Evolutionary conservation across 1,284 basidiomycete genomes (phyloP), one percentile per base, ranked within the genome.

Genomic region (Apiotrichum gamsii): DNA sequence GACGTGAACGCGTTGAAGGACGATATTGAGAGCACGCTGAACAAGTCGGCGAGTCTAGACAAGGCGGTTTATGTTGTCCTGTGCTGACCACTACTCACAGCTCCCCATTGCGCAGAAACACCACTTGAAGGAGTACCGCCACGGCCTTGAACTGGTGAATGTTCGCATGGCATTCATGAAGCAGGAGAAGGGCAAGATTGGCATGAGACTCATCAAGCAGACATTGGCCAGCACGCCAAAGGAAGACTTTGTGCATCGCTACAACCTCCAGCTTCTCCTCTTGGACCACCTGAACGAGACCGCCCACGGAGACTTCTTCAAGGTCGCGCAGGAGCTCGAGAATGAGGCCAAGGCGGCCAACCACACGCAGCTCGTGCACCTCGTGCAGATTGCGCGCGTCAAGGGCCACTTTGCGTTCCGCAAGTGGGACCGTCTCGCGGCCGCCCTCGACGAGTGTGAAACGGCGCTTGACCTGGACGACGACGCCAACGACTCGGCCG

Each of bases 371-470:
- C 40, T 67, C 1, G 46, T 60, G 3, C 60, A 61, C 19, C 38
- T 65, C 8, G 51, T 56, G 8, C 37, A 40, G n/a, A 40, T 68
- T 6, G 50, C 57, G 3, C 60, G 56, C 8, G 29, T 61, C 29
- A 42, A 58, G 1, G 55, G 53, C 1, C 40, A 58, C 23, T 65
- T 65, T 42, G 46, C 42, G 3, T 55, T 59, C 19, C 61, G 66
- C 2, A 55, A 54, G 30, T 70, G 68, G 68, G 60, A 65, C 38
- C 42, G 49, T 14, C 52, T 66, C 1, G 45, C 51, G 4, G 33
- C 47, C 3, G 40, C 54, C 5, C 33, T 68, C 6, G 48, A 43
- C 1, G 51, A 51, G 10, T 16, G 14, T 4, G 30, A 14, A 3
- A 10, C 5, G 8, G 11, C 6, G 8, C 25, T 28, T 20, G 23